Evolutionary conservation across 2,329 filamentous ascomycete genomes (phyloP).

Genomic region (Gaeumannomyces tritici): DNA sequence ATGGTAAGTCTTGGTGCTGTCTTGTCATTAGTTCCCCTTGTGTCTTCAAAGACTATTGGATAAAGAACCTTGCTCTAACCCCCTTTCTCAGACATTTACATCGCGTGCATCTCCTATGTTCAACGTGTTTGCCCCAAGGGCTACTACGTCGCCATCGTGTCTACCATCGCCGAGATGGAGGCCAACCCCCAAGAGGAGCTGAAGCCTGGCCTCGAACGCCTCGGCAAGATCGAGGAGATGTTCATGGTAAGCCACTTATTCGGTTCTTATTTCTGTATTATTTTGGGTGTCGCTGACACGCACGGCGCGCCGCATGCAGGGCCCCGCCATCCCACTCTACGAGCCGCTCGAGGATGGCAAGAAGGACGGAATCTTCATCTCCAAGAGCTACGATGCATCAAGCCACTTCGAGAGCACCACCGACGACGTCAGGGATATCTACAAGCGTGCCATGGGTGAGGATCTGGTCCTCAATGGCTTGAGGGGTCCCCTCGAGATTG

Average conservation of each 20-base stretch:
- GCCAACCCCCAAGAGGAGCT: slow-evolving; percentile 96
- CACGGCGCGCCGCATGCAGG: slow-evolving; percentile 25
- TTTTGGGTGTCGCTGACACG: background rate
- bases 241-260: slow-evolving; percentile 60
- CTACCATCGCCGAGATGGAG: slow-evolving; percentile 84
- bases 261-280: background rate
- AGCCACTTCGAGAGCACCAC: slow-evolving; percentile 90
- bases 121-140: slow-evolving; percentile 99
- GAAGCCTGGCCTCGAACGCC: slow-evolving; percentile 80
- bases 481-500: slow-evolving; percentile 67
- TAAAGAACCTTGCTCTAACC: background rate
- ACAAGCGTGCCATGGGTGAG: slow-evolving; percentile 71
- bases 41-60: background rate
- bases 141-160: slow-evolving; percentile 98
- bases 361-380: slow-evolving; percentile 91
- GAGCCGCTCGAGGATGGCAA: slow-evolving; percentile 76
- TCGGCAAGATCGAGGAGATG: slow-evolving; percentile 91
- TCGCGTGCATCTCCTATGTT: slow-evolving; percentile 87
- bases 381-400: slow-evolving; percentile 96
- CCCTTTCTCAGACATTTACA: slow-evolving; percentile 68
- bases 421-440: slow-evolving; percentile 94
- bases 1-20: slow-evolving; percentile 50
- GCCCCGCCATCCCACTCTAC: slow-evolving; percentile 84
- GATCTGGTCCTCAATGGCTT: slow-evolving; percentile 83
- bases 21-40: background rate